Evolutionary conservation across 1,139 yeast genomes (phyloP), one percentile per base, ranked within the genome.

Genomic region (Taphrina wiesneri): DNA sequence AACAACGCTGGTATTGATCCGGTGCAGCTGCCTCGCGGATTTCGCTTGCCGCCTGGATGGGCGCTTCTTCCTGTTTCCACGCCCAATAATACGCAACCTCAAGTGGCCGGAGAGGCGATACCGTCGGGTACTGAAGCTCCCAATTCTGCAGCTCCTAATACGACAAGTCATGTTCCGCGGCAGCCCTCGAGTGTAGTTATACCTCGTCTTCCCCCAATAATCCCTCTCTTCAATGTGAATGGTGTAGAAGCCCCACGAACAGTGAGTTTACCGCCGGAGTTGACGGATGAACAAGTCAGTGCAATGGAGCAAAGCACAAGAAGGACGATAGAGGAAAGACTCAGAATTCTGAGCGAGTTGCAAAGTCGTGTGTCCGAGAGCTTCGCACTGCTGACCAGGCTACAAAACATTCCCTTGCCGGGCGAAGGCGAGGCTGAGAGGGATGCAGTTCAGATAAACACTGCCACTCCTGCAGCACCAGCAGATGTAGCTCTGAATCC

Each of bases 31-130:
- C 71, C 71, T 7, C 54, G 66, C 13, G 70, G 67, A 3, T 69
- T 69, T 41, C 65, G 52, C n/a, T 36, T 69, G 17, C 71, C 71
- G 1, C 68, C 56, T 9, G 71, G 70, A 21, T 69, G 71, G 71
- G 70, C 71, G 6, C 43, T 69, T 2, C 63, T 69, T 13, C 71
- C 71, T 13, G 64, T 60, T 11, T 23, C 54, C 23, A 39, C 56
- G 17, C 43, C 45, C 15, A 32, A 30, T 9, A 17, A 34, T 21
- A 34, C 15, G 17, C 23, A 54, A 11, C 15, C 1, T 17, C 59
- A 47, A 1, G 3, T 17, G 2, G 21, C 13, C 15, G 17, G 36
- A 13, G 51, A 45, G 6, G 62, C 62, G 11, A 32, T n/a, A 11
- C 19, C 11, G 3, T 17, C 53, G 17, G 17, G 11, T 9, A 11